A percentile compares a stretch with the other conserved stretches of the same genome.
These are phyloP conservation scores for Calocybe gambosa DNA, from an alignment of 1,284 basidiomycete species.

Conservation along the genomic window DNA sequence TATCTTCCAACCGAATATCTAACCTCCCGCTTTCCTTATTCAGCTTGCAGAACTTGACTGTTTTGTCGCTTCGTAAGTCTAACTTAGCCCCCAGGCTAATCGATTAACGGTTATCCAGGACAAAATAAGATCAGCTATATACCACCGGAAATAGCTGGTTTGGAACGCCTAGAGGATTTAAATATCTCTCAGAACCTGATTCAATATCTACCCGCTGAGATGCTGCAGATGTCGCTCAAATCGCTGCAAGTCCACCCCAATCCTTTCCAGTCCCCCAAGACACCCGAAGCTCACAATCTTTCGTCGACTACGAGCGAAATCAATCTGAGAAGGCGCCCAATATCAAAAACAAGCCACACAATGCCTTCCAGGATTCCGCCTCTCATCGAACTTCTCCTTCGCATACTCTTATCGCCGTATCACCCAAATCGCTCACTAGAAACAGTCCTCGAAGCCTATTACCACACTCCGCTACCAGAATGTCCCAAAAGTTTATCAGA, in stretches of 20 bases:
- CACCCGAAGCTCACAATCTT: conserved; percentile 25
- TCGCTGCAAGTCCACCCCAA: conserved; percentile 49
- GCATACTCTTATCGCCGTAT: conserved; percentile 36
- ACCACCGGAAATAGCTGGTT: conserved; percentile 58
- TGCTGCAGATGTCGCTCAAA: conserved; percentile 46
- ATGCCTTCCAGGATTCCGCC: conserved; percentile 31
- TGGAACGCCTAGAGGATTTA: conserved; percentile 51
- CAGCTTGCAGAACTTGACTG: conserved; percentile 41
- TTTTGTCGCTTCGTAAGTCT: conserved; percentile 50
- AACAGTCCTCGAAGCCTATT: conserved; percentile 29
- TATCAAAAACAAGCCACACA: conserved; percentile 24
- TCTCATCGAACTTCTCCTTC: conserved; percentile 46
- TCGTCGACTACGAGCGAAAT: conserved; percentile 13
- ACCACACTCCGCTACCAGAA: conserved; percentile 30
- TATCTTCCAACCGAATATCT: conserved; percentile 42
- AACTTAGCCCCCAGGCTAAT: neutral
- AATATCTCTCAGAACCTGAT: conserved; percentile 60
- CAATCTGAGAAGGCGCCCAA: conserved; percentile 14
- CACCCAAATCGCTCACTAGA: conserved; percentile 13
- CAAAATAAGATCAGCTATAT: conserved; percentile 50
- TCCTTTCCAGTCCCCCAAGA: conserved; percentile 35
- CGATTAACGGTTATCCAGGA: conserved; percentile 28
- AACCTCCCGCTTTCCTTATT: conserved; percentile 49
- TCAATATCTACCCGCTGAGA: conserved; percentile 58
- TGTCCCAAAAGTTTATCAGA: conserved; percentile 4